phyloP scores from a whole-genome alignment of 768 basidiomycete genomes.

The Exsudoporus frostii region DNA sequence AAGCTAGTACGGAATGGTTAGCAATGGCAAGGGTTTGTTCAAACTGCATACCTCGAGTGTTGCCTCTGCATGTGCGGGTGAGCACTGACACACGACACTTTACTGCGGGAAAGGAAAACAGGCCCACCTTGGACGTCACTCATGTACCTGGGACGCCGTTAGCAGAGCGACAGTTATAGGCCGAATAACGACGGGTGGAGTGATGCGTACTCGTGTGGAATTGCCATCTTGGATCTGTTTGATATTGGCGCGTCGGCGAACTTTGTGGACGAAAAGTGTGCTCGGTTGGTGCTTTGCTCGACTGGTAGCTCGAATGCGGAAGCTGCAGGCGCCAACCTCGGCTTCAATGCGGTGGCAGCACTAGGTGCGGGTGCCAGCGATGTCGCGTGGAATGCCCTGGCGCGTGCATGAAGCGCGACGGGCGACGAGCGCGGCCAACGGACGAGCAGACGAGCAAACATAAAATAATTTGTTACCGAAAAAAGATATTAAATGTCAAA shows the following conservation, averaged over 20 bases:
- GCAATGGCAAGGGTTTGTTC: background rate
- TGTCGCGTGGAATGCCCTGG: constrained; percentile 14
- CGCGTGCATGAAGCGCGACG: constrained; percentile 9
- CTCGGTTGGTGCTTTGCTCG: constrained; percentile 19
- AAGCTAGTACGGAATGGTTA: constrained; percentile 22
- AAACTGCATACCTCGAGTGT: constrained; percentile 36
- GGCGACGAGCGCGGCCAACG: constrained; percentile 19
- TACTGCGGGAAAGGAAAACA: background rate
- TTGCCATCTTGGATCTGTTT: constrained; percentile 37
- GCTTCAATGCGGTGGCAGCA: constrained; percentile 11
- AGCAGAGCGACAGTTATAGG: constrained; percentile 15
- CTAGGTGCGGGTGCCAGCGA: constrained; percentile 6
- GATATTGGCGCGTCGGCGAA: constrained; percentile 38
- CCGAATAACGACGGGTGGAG: background rate
- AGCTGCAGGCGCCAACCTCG: background rate
- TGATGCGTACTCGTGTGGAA: constrained; percentile 41
- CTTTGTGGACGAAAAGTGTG: constrained; percentile 28
- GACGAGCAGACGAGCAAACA: constrained; percentile 27
- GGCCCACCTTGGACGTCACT: constrained; percentile 46
- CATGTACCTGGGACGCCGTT: constrained; percentile 35
- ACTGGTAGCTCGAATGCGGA: constrained; percentile 4
- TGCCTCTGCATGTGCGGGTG: constrained; percentile 29
- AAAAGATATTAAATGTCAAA: background rate
- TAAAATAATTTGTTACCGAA: background rate
- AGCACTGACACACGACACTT: background rate